Base-by-base conservation (phyloP, 2,329 filamentous ascomycete genomes). In the Aureobasidium uvarum region DNA sequence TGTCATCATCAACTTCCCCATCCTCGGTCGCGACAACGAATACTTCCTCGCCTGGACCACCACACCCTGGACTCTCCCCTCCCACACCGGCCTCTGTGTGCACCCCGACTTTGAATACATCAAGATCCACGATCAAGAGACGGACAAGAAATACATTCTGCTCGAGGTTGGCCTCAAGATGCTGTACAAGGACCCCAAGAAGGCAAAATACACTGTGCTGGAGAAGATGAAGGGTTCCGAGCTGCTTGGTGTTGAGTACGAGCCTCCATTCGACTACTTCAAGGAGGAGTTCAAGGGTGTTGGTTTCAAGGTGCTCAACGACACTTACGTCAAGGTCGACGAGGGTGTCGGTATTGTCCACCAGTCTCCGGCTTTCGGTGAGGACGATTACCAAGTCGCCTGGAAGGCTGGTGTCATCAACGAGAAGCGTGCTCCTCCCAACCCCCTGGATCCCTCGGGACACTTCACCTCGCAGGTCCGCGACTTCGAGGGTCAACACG, bases 331-430 rank as follows among this genome's bases (percentile, higher is more conserved):
- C 66, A 95, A 91, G 31, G 87, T 89, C 36, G 92, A 95, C 67
- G 92, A 91, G 72, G 94, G 94, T 86, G 91, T 92, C 39, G 94
- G 94, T 73, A 89, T 98, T 68, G 94, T 98, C 51, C 94, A 98
- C 77, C 92, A 97, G 77, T 85, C 94, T 5, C 94, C 94, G 2
- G 92, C 92, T 0, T 97, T 94, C 74, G 94, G 94, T 84, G 91
- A 97, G 78, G 94, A 97, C 69, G 94, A 98, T 88, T 97, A 96
- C 81, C 89, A 88, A 70, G 86, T 95, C 66, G 91, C 90, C 10
- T 77, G 92, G 67, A 87, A 89, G 66, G 82, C 86, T 52, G 93
- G 92, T 48, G 84, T 96, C 71, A 89, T 97, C 73, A 89, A 78
- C 68, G 89, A 92, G 70, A 84, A 86, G 66, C 87, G 91, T 63